Evolutionary conservation across 371 early-diverging fungal species (phyloP), one percentile per base, ranked within the genome.

Genomic region (Umbelopsis sp.): DNA sequence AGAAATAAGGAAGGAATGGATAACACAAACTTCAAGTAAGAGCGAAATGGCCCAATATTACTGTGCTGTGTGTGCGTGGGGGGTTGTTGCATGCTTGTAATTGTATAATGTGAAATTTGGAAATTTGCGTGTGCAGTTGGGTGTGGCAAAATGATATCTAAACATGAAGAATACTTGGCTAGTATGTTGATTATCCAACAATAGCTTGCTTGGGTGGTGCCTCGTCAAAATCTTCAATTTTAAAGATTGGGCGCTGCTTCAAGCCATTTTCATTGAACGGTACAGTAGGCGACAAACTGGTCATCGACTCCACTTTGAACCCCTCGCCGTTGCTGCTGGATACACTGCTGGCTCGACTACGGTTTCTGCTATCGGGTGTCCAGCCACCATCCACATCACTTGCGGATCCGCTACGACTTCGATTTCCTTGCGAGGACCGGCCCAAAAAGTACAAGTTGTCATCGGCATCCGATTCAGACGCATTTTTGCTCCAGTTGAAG

Each of bases 371-470:
- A 20, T 20, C 29, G 16, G 72, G 57, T 44, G 57, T 57, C 57
- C 57, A 57, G 35, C 70, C 50, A 20, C 73, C 68, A 25, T 73
- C 74, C 7, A 72, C 63, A 12, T 71, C 76, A 44, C 73, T 74
- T 1, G 69, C 67, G 29, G 76, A 79, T n/a, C 76, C 74, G 63
- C 76, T 76, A 18, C 74, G 65, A 35, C 75, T 75, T 22, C 75
- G 75, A 18, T 14, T 32, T 44, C 74, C 76, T 45, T 70, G 68
- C 25, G 70, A 67, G 18, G 63, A 64, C 37, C 75, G 74, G 38
- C 86, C 84, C 48, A 84, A 65, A 74, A 83, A 85, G 69, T 76
- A 86, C 44, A 79, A 78, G 1, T 80, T 82, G 65, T 86, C 88
- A n/a, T 88, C 88, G 4, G 78, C 72, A 70, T 87, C 86, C 16